Base-by-base conservation (phyloP, 441 rosid genomes). In the Cnidoscolus chayamansa region DNA sequence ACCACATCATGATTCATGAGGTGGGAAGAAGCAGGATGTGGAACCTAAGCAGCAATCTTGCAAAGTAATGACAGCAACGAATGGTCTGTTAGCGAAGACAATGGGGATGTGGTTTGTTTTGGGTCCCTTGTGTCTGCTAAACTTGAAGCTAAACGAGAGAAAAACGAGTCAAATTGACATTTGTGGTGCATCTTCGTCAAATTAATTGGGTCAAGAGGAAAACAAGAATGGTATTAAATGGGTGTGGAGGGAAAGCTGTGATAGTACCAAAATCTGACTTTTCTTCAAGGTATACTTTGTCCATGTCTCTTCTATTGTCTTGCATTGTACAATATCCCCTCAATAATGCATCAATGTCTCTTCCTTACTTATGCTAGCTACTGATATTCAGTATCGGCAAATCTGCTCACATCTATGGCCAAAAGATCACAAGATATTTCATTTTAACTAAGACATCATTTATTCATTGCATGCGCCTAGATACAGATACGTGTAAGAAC, bases 231-330 rank as follows among this genome's bases (percentile, higher is more conserved):
- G 72, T 32, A 67, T 49, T 16, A 49, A 60, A 45, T 4, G 58
- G 7, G 4, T 40, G 45, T 40, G 37, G 37, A 35, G 37, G 37
- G 37, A 4, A 35, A 35, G 37, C 37, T 35, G 37, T 51, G 69
- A 55, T 62, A 16, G 19, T 54, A 63, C 20, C 32, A 17, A 15
- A 0, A 35, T 62, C 8, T 5, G 71, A 60, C 54, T 74, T 72
- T 72, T 78, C 72, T 72, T 63, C 69, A 3, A 25, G 17, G 57
- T 79, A 81, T 4, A 20, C 10, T 76, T 78, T 73, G 70, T 73
- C 65, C 6, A 15, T 73, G 59, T 73, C 70, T 60, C 61, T 40
- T 32, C 25, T 25, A 40, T 12, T 75, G 70, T 76, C 76, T 60
- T 17, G 57, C 48, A 50, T 37, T 67, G 15, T 48, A 47, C 6